Evolutionary conservation across 176 grass and related monocot genomes (phyloP).

Genomic region (Zoysia pacifica): DNA sequence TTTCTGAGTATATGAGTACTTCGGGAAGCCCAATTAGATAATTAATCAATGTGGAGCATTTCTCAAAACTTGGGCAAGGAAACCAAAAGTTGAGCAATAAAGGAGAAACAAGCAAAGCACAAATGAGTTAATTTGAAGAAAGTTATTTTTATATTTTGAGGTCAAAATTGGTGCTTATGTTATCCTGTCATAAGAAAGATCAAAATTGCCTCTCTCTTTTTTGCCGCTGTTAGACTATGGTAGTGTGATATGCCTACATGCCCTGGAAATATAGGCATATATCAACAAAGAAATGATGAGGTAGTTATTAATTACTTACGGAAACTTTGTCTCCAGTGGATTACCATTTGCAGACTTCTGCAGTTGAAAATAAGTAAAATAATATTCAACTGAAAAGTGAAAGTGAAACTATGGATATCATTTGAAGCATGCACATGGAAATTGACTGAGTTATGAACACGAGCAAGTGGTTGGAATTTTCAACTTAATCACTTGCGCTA

Average conservation of each 20-base stretch:
- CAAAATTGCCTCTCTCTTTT: neutral
- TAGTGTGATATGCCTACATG: neutral
- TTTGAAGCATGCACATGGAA: neutral
- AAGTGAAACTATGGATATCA: neutral
- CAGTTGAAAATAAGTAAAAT: conserved; percentile 17
- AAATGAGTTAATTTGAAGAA: neutral
- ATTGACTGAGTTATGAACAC: neutral
- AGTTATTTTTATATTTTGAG: neutral
- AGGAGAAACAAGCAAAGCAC: conserved; percentile 7
- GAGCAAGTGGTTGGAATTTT: neutral
- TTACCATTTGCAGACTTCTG: conserved; percentile 87
- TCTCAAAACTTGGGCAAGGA: neutral
- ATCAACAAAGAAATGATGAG: neutral
- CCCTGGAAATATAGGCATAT: neutral
- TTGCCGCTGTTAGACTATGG: neutral
- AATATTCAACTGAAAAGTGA: neutral
- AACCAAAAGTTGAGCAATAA: neutral
- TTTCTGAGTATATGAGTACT: neutral
- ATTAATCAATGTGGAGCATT: neutral
- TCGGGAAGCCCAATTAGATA: conserved; percentile 7
- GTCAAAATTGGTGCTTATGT: neutral
- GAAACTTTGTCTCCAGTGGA: conserved; percentile 90
- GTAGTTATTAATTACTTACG: conserved; percentile 65
- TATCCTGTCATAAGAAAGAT: neutral
- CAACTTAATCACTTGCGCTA: neutral